Conservation (phyloP, 176 grass and related monocot species). For the Triticum turgidum region DNA sequence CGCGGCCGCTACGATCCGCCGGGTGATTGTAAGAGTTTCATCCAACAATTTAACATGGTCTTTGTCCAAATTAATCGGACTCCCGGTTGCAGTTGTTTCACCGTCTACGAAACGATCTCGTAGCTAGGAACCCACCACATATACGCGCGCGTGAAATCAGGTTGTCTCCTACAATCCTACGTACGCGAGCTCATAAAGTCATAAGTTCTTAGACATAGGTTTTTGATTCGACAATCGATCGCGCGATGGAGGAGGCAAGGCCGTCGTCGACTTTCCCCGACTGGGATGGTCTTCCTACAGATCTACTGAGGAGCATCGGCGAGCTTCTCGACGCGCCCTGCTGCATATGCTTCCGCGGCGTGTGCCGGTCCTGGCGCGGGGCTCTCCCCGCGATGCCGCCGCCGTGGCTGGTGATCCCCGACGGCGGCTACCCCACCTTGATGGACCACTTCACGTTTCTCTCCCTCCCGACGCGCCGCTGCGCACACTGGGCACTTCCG, state of each 20-base stretch:
- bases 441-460: not conserved
- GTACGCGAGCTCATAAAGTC: too few species aligned
- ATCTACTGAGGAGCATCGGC: not conserved
- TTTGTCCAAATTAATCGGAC: too few species aligned
- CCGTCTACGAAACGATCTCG: too few species aligned
- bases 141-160: too few species aligned
- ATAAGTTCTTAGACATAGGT: too few species aligned
- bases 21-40: too few species aligned
- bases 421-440: not conserved
- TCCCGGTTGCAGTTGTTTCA: too few species aligned
- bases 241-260: not conserved
- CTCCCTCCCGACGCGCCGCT: not conserved
- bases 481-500: not conserved
- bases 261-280: not conserved
- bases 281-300: not conserved
- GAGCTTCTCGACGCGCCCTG: not conserved
- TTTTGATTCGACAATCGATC: too few species aligned
- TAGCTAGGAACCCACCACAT: too few species aligned
- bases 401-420: slow-evolving; percentile 18
- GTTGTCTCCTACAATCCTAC: too few species aligned
- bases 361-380: slow-evolving; percentile 3
- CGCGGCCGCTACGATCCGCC: too few species aligned
- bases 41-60: too few species aligned
- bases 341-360: not conserved
- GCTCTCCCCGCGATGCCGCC: not conserved